phyloP scores from a whole-genome alignment of 2,329 filamentous ascomycete species.

The Verticillium dahliae region DNA sequence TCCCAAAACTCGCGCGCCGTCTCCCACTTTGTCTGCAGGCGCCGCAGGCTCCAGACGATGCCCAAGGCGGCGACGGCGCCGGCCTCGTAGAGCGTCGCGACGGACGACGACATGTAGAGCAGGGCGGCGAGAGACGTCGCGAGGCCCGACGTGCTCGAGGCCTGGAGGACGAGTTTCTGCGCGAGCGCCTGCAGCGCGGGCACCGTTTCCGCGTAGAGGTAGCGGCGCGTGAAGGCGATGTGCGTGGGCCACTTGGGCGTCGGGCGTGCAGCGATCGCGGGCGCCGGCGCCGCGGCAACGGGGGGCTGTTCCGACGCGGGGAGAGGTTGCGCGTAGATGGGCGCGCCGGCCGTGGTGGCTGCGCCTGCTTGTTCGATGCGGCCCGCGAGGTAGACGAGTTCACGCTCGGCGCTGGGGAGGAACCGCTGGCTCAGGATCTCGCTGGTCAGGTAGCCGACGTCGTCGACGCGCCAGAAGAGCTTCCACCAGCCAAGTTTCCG shows the following conservation, averaged over 20 bases:
- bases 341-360: slow-evolving; percentile 8
- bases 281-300: not conserved
- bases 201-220: slow-evolving; percentile 59
- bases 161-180: slow-evolving; percentile 69
- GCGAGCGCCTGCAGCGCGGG: slow-evolving; percentile 66
- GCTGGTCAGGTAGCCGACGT: slow-evolving; percentile 75
- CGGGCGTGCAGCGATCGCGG: not conserved
- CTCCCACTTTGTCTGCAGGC: slow-evolving; percentile 59
- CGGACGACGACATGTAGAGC: slow-evolving; percentile 48
- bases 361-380: slow-evolving; percentile 52
- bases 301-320: slow-evolving; percentile 10
- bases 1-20: slow-evolving; percentile 55
- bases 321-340: slow-evolving; percentile 27
- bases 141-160: slow-evolving; percentile 64
- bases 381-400: slow-evolving; percentile 77
- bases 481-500: slow-evolving; percentile 86
- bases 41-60: slow-evolving; percentile 49
- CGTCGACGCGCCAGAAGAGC: slow-evolving; percentile 89
- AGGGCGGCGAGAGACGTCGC: slow-evolving; percentile 48
- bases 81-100: slow-evolving; percentile 51
- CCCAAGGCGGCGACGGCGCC: slow-evolving; percentile 56
- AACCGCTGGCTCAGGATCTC: slow-evolving; percentile 74
- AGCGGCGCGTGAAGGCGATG: slow-evolving; percentile 64
- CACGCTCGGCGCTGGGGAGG: slow-evolving; percentile 70
- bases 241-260: slow-evolving; percentile 62